These are phyloP conservation scores for Casuarina equisetifolia DNA, from an alignment of 306 rosid species.

Conservation along the genomic window DNA sequence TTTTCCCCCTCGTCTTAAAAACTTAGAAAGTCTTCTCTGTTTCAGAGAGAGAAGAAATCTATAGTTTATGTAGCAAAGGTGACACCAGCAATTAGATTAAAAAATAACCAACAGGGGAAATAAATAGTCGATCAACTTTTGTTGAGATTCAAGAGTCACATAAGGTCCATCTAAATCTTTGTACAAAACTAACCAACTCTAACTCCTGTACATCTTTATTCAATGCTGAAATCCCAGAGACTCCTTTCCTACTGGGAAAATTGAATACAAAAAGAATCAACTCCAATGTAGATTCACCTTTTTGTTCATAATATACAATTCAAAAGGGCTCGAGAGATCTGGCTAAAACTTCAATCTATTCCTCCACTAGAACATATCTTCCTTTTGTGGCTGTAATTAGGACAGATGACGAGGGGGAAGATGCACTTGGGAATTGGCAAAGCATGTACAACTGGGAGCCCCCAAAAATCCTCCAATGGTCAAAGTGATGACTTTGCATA, in stretches of 20 bases:
- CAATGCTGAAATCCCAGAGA: constrained; percentile 24
- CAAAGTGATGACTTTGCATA: constrained; percentile 31
- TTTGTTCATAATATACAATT: constrained; percentile 46
- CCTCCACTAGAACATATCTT: constrained; percentile 30
- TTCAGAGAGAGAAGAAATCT: not conserved
- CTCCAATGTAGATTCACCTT: constrained; percentile 4
- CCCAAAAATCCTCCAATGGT: constrained; percentile 38
- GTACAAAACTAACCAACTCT: not conserved
- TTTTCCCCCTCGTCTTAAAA: not conserved
- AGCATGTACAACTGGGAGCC: constrained; percentile 33
- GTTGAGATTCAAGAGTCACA: not conserved
- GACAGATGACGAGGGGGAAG: constrained; percentile 13
- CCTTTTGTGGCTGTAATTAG: constrained; percentile 35
- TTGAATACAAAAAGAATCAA: constrained; percentile 30
- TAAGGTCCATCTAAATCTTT: constrained; percentile 4
- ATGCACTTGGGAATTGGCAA: constrained; percentile 27
- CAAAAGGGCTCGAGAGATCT: constrained; percentile 33
- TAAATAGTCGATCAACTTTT: not conserved
- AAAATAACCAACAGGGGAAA: not conserved
- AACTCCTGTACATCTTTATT: constrained; percentile 35
- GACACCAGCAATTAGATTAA: not conserved
- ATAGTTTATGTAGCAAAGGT: not conserved
- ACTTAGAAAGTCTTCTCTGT: not conserved
- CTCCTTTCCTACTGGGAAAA: constrained; percentile 10
- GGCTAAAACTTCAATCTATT: constrained; percentile 34